Base-by-base conservation (phyloP, 139 green algal species). In the Auxenochlorella protothecoides region DNA sequence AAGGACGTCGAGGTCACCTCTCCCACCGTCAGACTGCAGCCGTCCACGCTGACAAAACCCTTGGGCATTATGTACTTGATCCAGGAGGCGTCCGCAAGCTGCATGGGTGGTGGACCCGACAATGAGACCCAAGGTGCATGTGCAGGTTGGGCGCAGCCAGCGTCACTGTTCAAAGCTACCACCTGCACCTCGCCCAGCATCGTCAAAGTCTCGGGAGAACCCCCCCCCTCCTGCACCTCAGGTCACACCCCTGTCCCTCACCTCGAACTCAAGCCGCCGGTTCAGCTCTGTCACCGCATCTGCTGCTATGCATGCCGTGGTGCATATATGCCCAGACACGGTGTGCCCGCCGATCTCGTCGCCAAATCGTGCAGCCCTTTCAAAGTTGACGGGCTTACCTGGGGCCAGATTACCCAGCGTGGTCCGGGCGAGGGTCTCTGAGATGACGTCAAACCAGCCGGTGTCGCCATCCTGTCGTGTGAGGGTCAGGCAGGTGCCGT, bases 1-100 rank as follows among this genome's bases (percentile, higher is more conserved):
- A 98, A 98, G 67, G 71, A 78, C 59, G 76, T 70, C 5, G 68
- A 63, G 3, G 68, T 80, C 10, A 89, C 83, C 65, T 90, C 81
- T 0, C 84, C 83, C 53, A 89, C 85, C 5, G 93, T 98, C 12
- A 98, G 77, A 75, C 84, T 93, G 85, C 85, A 92, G 7, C 93
- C 93, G 73, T 98, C 89, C n/a, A 98, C 85, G 5, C 88, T 84
- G 53, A 98, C 84, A 82, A 92, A 98, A 56, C 92, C 92, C 77
- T 98, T 98, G 55, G 92, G 84, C 59, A 98, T 80, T 16, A 98
- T 84, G 79, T 98, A 98, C 73, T 95, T 95, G 68, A 93, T 91
- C 81, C 84, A 97, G 5, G 76, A 70, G 13, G 71, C 53, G 44
- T 92, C 81, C 2, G 66, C 44, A 51, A 92, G 59, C 79, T 77